These are phyloP conservation scores for Gossypium ekmanianum DNA, from an alignment of 345 rosid species.

Conservation along the genomic window DNA sequence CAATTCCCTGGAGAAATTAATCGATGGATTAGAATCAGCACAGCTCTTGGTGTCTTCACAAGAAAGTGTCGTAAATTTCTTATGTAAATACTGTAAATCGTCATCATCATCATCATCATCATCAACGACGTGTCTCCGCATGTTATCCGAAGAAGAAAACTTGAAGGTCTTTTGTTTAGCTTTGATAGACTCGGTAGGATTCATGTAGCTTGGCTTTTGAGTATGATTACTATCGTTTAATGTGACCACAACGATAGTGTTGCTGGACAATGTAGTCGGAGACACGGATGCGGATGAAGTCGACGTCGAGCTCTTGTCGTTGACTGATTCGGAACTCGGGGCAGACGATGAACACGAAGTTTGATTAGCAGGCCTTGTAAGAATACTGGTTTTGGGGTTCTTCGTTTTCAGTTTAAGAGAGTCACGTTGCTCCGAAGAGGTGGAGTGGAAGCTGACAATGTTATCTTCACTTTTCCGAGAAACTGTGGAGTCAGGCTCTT, in stretches of 20 bases:
- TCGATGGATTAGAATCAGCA: slow-evolving; percentile 42
- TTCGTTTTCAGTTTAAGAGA: slow-evolving; percentile 56
- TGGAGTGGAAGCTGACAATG: slow-evolving; percentile 21
- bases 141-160: slow-evolving; percentile 30
- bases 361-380: slow-evolving; percentile 50
- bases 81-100: slow-evolving; percentile 28
- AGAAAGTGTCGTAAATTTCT: slow-evolving; percentile 39
- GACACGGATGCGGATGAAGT: slow-evolving; percentile 59
- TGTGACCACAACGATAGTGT: slow-evolving; percentile 29
- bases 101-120: slow-evolving; percentile 34
- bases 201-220: slow-evolving; percentile 74
- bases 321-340: slow-evolving; percentile 54
- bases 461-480: slow-evolving; percentile 54
- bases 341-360: slow-evolving; percentile 36
- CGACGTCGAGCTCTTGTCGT: slow-evolving; percentile 48
- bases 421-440: slow-evolving; percentile 40
- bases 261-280: slow-evolving; percentile 36
- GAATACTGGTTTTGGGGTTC: slow-evolving; percentile 42
- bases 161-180: slow-evolving; percentile 61
- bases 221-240: slow-evolving; percentile 37
- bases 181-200: slow-evolving; percentile 63
- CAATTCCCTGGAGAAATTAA: slow-evolving; percentile 44
- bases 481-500: slow-evolving; percentile 19
- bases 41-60: slow-evolving; percentile 46
- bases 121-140: slow-evolving; percentile 20